Evolutionary conservation across 2,329 filamentous ascomycete species (phyloP).

Genomic region (Phaeosphaeriaceae sp.): DNA sequence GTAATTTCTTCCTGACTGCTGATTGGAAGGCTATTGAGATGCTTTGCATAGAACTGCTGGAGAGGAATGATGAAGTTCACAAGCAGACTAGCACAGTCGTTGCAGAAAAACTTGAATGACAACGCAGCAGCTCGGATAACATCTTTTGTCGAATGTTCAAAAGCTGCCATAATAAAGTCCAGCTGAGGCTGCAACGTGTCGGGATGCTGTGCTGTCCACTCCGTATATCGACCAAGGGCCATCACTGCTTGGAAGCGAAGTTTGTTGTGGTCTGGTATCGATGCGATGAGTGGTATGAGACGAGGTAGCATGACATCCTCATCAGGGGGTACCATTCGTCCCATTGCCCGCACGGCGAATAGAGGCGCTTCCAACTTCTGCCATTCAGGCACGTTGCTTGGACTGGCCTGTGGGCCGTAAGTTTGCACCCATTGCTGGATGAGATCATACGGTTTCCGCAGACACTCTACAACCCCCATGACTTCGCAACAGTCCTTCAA

Average conservation of each 20-base stretch:
- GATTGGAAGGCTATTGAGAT: slow-evolving; percentile 83
- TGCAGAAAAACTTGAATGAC: slow-evolving; percentile 96
- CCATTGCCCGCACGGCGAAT: slow-evolving; percentile 95
- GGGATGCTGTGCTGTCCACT: slow-evolving; percentile 94
- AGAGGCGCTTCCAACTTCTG: slow-evolving; percentile 94
- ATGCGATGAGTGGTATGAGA: slow-evolving; percentile 90
- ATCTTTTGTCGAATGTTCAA: slow-evolving; percentile 86
- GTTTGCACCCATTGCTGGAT: slow-evolving; percentile 89
- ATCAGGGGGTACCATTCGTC: slow-evolving; percentile 90
- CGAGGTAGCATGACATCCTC: slow-evolving; percentile 87
- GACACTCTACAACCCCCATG: slow-evolving; percentile 88
- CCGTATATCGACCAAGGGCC: slow-evolving; percentile 94
- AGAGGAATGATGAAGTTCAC: slow-evolving; percentile 83
- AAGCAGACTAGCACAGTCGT: slow-evolving; percentile 87
- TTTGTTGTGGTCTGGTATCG: slow-evolving; percentile 95
- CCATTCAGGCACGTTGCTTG: slow-evolving; percentile 86
- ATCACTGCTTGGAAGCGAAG: slow-evolving; percentile 98
- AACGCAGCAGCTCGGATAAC: slow-evolving; percentile 90
- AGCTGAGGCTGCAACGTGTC: slow-evolving; percentile 92
- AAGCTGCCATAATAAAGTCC: slow-evolving; percentile 93
- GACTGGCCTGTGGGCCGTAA: slow-evolving; percentile 76
- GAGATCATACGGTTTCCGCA: slow-evolving; percentile 83
- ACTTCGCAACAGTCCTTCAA: slow-evolving; percentile 97
- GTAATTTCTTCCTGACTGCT: slow-evolving; percentile 95
- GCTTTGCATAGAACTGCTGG: slow-evolving; percentile 89